Evolutionary conservation across 2,329 filamentous ascomycete species (phyloP), one percentile per base, ranked within the genome.

Genomic region (Colletotrichum sp.): DNA sequence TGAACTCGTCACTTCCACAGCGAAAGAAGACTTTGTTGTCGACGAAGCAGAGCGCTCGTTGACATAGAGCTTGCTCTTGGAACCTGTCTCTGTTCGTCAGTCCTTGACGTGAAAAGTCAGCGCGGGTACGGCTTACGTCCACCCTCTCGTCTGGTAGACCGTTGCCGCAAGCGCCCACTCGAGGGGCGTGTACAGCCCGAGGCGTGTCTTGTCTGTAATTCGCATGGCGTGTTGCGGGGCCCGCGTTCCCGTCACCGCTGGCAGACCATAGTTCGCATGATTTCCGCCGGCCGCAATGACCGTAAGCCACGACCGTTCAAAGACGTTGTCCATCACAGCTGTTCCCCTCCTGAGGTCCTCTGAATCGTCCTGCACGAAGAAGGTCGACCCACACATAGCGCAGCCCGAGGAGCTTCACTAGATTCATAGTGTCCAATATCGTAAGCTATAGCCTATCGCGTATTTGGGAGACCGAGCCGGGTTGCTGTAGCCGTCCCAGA

Each of bases 91-190:
- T 26, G 6, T 26, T 16, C 0, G 2, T 24, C 38, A 43, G 38
- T 6, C 9, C 1, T 10, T 43, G 18, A n/a, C 1, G 2, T 0
- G 16, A 18, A 3, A 3, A n/a, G n/a, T 3, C 5, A 43, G 18
- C 1, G 4, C 1, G 0, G 38, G 18, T 43, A 10, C 1, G 9
- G 0, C 52, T 26, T 56, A 56, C 52, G 52, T 56, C 52, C 21
- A 56, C 5, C 21, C 52, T 56, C 52, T 26, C 0, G 52, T 56
- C 15, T 56, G 52, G 52, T 56, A 56, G 26, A 56, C 52, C n/a
- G 52, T 56, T 26, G 52, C 52, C 6, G 52, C 52, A 16, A 56
- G 52, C 0, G 21, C 21, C 52, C 52, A 56, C 3, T 56, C 24
- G 26, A 58, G 55, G 0, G 28, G 28, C 6, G 58, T 61, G 10